Base-by-base conservation (phyloP, 2,329 filamentous ascomycete genomes). In the Pseudopyricularia cyperi region DNA sequence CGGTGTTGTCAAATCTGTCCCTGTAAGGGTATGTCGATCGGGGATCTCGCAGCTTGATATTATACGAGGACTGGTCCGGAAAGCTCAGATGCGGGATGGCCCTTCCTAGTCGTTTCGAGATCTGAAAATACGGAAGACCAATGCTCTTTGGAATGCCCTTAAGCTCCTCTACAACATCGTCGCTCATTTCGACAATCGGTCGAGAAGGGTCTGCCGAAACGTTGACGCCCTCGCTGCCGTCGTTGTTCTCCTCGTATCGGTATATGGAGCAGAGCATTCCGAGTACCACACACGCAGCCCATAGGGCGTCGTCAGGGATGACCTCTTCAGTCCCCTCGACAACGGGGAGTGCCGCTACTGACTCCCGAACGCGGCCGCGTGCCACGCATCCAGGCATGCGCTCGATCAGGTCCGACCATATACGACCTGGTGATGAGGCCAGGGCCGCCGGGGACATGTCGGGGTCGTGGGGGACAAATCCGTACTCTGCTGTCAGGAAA, bases 241-340 rank as follows among this genome's bases (percentile, higher is more conserved):
- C 72, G 54, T 77, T 69, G 54, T 69, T 71, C 34, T 73, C 72
- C 52, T 77, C 73, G 50, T 74, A 77, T 7, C 74, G 63, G 55
- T 76, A 77, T 48, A 78, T 75, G 2, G 71, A 74, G 54, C 72
- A 76, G 1, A 78, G 59, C 64, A 78, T 74, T 0, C 74, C 75
- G 0, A 77, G 63, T 0, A 71, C 68, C 0, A 78, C 74, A 1
- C 76, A 58, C 0, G 74, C 74, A 2, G 72, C 74, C 75, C 74
- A 78, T 2, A 78, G 61, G 0, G 75, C 75, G 51, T 66, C 63
- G 53, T 77, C 73, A 0, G 75, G 73, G 19, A 79, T 74, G 4
- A 71, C 60, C 26, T 77, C 70, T 44, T 69, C 65, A 0, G 69
- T 75, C 1, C 73, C 75, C 53, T 74, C 65, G 3, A 78, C 66